Base-by-base conservation (phyloP, 768 basidiomycete genomes). In the Termitomyces sp. region DNA sequence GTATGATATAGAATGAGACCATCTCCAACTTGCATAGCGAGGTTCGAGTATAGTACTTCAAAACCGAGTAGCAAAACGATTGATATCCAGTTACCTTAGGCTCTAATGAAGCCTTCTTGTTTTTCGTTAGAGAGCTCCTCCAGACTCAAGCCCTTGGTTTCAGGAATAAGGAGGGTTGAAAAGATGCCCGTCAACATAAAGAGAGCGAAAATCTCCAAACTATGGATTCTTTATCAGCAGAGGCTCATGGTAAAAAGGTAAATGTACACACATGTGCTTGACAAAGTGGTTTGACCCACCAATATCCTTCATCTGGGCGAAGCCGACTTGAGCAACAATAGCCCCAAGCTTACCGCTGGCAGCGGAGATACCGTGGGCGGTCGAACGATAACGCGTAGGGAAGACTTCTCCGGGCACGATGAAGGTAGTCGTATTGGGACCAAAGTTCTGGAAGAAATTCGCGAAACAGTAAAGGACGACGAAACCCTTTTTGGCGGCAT, bases 361-460 rank as follows among this genome's bases (percentile, higher is more conserved):
- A 2, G 92, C 92, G 13, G 87, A 86, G 64, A 94, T 89, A 71
- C 92, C 92, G 65, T 93, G 89, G 12, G 82, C 88, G 5, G 91
- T 92, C 6, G 89, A 91, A 60, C 93, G 85, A 71, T 93, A 93
- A 47, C 93, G 89, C 1, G 92, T 95, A 1, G 92, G 92, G 83
- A 92, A 94, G 26, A 77, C 81, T 69, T 95, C 93, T 62, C 89
- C 90, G 0, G 92, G 91, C 4, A 93, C 75, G 55, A 93, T 58
- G 70, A 94, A 93, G 0, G 91, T 92, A 0, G 89, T 93, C 0
- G 81, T 82, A 64, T 92, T 91, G 10, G 87, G 89, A 2, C 89
- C 91, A 61, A 92, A 93, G 74, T 93, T 93, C 76, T 91, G 88
- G 87, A 93, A 91, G 76, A 92, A 92, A 69, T 90, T 88, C 65